phyloP scores from a whole-genome alignment of 352 stramenopile genomes.

The Phytophthora kernoviae region DNA sequence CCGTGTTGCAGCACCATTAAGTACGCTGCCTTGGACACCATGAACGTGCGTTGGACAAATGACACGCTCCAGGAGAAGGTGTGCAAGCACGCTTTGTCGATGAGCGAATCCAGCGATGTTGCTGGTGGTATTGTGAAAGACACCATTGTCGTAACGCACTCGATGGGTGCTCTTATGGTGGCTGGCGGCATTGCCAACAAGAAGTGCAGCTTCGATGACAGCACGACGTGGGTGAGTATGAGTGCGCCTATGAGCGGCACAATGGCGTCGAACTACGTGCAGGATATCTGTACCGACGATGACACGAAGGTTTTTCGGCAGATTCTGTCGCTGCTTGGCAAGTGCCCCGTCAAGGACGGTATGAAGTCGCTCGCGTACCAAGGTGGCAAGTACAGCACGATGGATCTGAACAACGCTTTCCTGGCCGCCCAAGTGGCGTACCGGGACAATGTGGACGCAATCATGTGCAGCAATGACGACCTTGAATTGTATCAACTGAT shows the following conservation, averaged over 20 bases:
- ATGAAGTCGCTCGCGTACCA: slow-evolving; percentile 50
- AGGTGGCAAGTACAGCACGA: slow-evolving; percentile 37
- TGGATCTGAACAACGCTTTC: slow-evolving; percentile 35
- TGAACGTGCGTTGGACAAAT: slow-evolving; percentile 37
- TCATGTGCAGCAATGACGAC: slow-evolving; percentile 47
- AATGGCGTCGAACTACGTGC: slow-evolving; percentile 50
- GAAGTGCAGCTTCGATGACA: slow-evolving; percentile 50
- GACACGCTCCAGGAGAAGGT: slow-evolving; percentile 36
- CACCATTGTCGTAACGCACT: slow-evolving; percentile 53
- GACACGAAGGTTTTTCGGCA: slow-evolving; percentile 32
- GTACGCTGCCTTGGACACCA: slow-evolving; percentile 43
- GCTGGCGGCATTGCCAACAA: slow-evolving; percentile 44
- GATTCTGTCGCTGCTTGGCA: slow-evolving; percentile 38
- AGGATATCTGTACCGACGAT: slow-evolving; percentile 41
- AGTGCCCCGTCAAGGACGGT: slow-evolving; percentile 36
- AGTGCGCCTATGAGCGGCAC: slow-evolving; percentile 51
- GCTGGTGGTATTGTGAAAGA: slow-evolving; percentile 31
- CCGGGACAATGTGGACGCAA: slow-evolving; percentile 38
- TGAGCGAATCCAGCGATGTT: slow-evolving; percentile 25
- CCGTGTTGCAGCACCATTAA: slow-evolving; percentile 50
- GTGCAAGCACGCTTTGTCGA: slow-evolving; percentile 36
- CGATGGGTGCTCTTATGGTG: slow-evolving; percentile 51
- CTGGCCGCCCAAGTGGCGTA: slow-evolving; percentile 35
- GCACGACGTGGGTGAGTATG: slow-evolving; percentile 50
- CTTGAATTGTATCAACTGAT: slow-evolving; percentile 39